Conservation (phyloP, 1,284 basidiomycete species). For the Tremellales sp. region DNA sequence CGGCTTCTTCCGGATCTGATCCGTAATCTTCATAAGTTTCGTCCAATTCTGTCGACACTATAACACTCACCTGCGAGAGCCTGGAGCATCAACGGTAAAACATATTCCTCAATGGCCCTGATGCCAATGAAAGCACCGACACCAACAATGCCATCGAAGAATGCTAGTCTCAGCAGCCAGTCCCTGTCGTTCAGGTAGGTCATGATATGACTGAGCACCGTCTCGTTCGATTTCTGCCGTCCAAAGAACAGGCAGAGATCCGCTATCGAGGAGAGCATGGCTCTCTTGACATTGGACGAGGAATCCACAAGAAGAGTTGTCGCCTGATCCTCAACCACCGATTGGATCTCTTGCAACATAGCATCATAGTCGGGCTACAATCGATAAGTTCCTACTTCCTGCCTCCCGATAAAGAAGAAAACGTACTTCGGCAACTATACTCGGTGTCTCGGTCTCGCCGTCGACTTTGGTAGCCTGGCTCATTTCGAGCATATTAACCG, state of each 20-base stretch:
- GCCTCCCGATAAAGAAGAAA: not conserved
- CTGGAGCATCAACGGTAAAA: constrained; percentile 90
- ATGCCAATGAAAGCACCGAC: constrained; percentile 90
- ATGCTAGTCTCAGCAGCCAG: constrained; percentile 84
- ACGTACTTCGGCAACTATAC: constrained; percentile 19
- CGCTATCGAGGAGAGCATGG: constrained; percentile 68
- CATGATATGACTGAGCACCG: constrained; percentile 94
- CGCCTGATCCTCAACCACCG: constrained; percentile 81
- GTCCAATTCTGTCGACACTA: not conserved
- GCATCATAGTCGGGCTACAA: constrained; percentile 81
- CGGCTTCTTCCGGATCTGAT: constrained; percentile 88
- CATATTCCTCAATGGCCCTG: constrained; percentile 66
- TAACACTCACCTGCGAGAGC: constrained; percentile 69
- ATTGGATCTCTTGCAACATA: constrained; percentile 78
- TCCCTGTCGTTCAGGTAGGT: constrained; percentile 96
- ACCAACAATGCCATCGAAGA: constrained; percentile 93
- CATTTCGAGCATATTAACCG: constrained; percentile 71
- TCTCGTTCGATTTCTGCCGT: constrained; percentile 86
- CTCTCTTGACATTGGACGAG: constrained; percentile 55
- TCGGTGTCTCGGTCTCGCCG: constrained; percentile 59
- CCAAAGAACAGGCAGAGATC: constrained; percentile 91
- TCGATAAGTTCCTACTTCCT: not conserved
- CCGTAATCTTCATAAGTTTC: not conserved
- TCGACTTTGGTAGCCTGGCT: constrained; percentile 75
- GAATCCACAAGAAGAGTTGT: constrained; percentile 61